Evolutionary conservation across 257 asterid species (phyloP), one percentile per base, ranked within the genome.

Genomic region (Nicotiana benthamiana): DNA sequence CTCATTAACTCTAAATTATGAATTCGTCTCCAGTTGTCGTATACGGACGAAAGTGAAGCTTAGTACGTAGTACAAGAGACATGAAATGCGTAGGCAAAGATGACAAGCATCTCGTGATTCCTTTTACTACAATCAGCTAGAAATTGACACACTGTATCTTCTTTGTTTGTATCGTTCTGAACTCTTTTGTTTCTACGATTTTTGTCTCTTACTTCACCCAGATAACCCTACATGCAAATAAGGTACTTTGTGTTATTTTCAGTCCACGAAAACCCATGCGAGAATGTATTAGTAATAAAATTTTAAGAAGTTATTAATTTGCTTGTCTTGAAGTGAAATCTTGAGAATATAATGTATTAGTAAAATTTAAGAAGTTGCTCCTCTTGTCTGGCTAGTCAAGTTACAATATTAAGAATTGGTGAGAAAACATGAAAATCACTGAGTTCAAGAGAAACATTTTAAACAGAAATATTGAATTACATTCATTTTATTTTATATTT

Each of bases 41-140:
- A 70, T n/a, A 27, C 48, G 52, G 78, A 54, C 51, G 4, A 81
- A 57, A 52, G 51, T 15, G 63, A 30, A 40, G 27, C 32, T 20
- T 28, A 54, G 82, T 70, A 65, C 64, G 22, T 6, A 59, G 52
- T 43, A 43, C 32, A 68, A 34, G 48, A 68, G 75, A 60, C 84
- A 67, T 78, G 48, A 27, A 81, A 75, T 82, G 85, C 36, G 62
- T 26, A 60, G 64, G 83, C 81, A 43, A 52, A 54, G 82, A 36
- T 40, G 83, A 80, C 86, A 77, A 56, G 80, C 79, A 63, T 80
- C 91, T 82, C 89, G 91, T 88, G 91, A 88, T 75, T 74, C 84
- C 80, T 83, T 76, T 84, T 56, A 83, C 82, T 68, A 75, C 62
- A 70, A 70, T 54, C 77, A 78, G 22, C 78, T 61, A 43, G 75